Evolutionary conservation across 495 filamentous ascomycete species (phyloP), one percentile per base, ranked within the genome.

Genomic region (Aspergillus bertholletiae): DNA sequence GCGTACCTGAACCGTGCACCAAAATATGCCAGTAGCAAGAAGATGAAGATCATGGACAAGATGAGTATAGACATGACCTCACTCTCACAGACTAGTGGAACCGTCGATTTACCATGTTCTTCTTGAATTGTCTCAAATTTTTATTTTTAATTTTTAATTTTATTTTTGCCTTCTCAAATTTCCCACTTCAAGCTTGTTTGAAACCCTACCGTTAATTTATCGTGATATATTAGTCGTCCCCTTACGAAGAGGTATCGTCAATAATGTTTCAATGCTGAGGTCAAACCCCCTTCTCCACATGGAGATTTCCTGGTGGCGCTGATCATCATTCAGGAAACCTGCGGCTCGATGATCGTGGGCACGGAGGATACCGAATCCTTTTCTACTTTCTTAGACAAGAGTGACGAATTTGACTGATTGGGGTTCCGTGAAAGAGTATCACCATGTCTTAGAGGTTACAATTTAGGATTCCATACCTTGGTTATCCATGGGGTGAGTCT

Each of bases 311-410:
- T 37, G 49, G 45, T 34, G 24, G 34, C 46, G 54, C 24, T 53
- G 57, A 60, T 60, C 58, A 60, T 60, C 58, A 53, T 27, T 45
- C 45, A 61, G 52, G 50, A 58, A n/a, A 56, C 55, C 46, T 52
- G 49, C 50, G 49, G 46, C 27, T 48, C 15, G 47, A 52, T 30
- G 49, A 53, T 34, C 55, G 55, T 62, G 18, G 9, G n/a, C 9
- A n/a, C 27, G 46, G 46, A 22, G 7, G 3, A 22, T 43, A 22
- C 39, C 39, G n/a, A 43, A 43, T 43, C 39, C 7, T 21, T 21
- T 43, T 43, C 18, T 4, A 28, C 26, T 28, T 28, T 28, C 5
- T 4, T 4, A 8, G 26, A 8, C 4, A 28, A 28, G 26, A 8
- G 8, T 28, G 26, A 28, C 8, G 26, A 28, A 28, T 28, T 4